Conservation (phyloP, 805 yeast species). For the Saturnispora saitoi region DNA sequence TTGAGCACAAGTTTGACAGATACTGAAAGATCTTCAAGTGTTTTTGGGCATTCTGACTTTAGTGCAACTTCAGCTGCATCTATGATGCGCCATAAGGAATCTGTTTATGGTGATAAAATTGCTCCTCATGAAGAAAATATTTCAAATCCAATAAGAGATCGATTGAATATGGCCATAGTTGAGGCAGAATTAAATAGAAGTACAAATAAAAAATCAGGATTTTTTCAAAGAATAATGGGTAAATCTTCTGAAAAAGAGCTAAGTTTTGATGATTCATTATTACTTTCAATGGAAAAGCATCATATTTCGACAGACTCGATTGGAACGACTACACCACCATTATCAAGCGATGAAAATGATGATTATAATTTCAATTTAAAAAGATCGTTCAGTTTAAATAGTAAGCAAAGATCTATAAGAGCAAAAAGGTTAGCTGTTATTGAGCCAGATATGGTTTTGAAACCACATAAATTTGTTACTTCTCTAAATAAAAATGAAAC, state of each 20-base stretch:
- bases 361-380: constrained; percentile 38
- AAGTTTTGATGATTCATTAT: constrained; percentile 28
- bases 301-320: background rate
- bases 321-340: background rate
- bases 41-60: constrained; percentile 54
- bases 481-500: constrained; percentile 41
- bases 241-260: constrained; percentile 17
- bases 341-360: background rate
- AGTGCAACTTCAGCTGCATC: constrained; percentile 91
- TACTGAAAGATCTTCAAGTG: constrained; percentile 33
- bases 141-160: constrained; percentile 18
- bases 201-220: constrained; percentile 4
- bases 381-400: constrained; percentile 62
- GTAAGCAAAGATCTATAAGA: constrained; percentile 61
- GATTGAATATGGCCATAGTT: constrained; percentile 26
- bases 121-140: constrained; percentile 11
- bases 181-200: constrained; percentile 19
- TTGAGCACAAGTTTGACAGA: constrained; percentile 24
- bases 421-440: constrained; percentile 53
- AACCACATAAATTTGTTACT: constrained; percentile 46
- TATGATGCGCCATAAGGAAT: constrained; percentile 55
- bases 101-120: background rate
- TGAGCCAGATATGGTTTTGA: constrained; percentile 52
- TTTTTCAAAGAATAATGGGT: constrained; percentile 5
- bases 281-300: constrained; percentile 16